Base-by-base conservation (phyloP, 345 rosid genomes). In the Aurinia saxatilis region DNA sequence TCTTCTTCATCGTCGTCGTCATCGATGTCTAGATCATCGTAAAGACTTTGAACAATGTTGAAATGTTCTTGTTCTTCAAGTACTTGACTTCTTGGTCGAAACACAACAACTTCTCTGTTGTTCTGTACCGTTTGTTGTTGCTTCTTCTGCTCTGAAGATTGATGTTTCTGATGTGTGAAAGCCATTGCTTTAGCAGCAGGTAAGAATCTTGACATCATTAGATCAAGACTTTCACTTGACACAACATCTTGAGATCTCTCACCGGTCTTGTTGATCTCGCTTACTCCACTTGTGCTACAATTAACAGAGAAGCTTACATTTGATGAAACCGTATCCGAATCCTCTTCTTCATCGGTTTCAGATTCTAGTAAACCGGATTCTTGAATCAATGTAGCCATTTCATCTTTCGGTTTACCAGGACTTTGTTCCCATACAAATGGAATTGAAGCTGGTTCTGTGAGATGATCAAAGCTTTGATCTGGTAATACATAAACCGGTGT, bases 111-210 rank as follows among this genome's bases (percentile, higher is more conserved):
- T 75, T 77, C 80, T 68, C n/a, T n/a, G n/a, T 68, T 82, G 40
- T 68, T 80, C 37, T 58, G 83, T 68, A n/a, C n/a, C n/a, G 72
- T 73, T 57, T 47, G 63, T 66, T 68, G 65, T 3, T 25, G 36
- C 57, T 23, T 72, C 60, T 85, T 85, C 75, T 73, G 85, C 77
- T 78, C 82, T 58, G 84, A 73, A 60, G 84, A 67, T 14, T 81
- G 91, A 60, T 85, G 75, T 70, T 70, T 70, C 21, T 48, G 38
- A 56, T 77, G 76, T 65, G 75, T 77, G 60, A 80, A 60, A 50
- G 99, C 76, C 99, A 90, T 85, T 40, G 99, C 99, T 85, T 82
- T 82, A 36, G 99, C 95, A 36, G 99, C 99, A 16, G 99, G 97
- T 68, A 90, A 79, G 86, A 93, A 93, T 19, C 99, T 91, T 8